Conservation (phyloP, 2,329 filamentous ascomycete genomes). For the Penicillium nordicum region DNA sequence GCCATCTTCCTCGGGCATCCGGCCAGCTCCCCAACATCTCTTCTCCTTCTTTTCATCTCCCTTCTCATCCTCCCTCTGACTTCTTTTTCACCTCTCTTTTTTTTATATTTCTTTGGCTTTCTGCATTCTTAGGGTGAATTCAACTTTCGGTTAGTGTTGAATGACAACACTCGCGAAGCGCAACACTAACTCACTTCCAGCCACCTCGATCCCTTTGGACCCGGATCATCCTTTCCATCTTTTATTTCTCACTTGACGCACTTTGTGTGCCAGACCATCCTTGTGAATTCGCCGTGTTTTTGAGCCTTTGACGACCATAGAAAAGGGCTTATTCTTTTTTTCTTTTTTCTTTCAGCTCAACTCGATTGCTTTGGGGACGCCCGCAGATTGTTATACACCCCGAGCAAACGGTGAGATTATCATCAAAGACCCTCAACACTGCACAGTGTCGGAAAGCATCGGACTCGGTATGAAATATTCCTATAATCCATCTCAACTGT, state of each 20-base stretch:
- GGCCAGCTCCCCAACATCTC: conserved; percentile 21
- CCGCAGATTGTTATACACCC: conserved; percentile 13
- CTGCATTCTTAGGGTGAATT: conserved; percentile 12
- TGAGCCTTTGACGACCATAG: conserved; percentile 15
- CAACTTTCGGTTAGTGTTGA: conserved; percentile 11
- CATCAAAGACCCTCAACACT: conserved; percentile 1
- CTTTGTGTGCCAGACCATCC: conserved; percentile 13
- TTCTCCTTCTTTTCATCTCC: conserved; percentile 19
- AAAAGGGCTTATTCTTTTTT: conserved; percentile 6
- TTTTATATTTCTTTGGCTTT: conserved; percentile 21
- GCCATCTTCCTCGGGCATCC: conserved; percentile 21
- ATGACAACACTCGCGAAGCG: conserved; percentile 1
- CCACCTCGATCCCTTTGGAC: conserved; percentile 36
- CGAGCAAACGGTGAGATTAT: conserved; percentile 2
- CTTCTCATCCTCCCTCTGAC: conserved; percentile 25
- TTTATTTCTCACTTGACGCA: conserved; percentile 22
- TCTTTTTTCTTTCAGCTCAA: not conserved
- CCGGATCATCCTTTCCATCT: conserved; percentile 24
- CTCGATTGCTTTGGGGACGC: conserved; percentile 13
- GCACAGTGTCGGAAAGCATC: not conserved
- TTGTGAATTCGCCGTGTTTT: conserved; percentile 16
- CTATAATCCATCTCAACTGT: not conserved
- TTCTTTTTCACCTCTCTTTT: conserved; percentile 23
- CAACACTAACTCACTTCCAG: conserved; percentile 30
- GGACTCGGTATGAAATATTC: not conserved